Conservation (phyloP, 2,329 filamentous ascomycete genomes). For the Diaporthe nobilis region DNA sequence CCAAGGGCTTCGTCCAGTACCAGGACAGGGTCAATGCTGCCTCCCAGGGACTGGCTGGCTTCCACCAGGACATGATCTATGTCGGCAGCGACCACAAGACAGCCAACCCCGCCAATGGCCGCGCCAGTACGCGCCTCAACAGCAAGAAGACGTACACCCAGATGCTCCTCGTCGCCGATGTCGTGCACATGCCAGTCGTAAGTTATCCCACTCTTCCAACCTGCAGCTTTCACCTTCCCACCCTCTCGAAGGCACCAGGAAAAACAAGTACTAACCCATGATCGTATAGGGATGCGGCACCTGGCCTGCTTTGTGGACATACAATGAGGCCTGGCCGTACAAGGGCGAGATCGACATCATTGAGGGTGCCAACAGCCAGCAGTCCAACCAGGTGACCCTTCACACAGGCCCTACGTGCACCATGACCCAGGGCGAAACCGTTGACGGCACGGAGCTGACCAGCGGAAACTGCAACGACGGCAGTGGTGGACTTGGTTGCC, state of each 20-base stretch:
- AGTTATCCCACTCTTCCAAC: not conserved
- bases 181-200: constrained; percentile 79
- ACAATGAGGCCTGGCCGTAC: constrained; percentile 79
- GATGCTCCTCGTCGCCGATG: constrained; percentile 80
- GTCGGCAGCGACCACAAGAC: constrained; percentile 79
- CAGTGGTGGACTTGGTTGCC: constrained; percentile 70
- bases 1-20: constrained; percentile 81
- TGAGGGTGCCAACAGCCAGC: constrained; percentile 79
- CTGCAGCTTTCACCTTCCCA: not conserved
- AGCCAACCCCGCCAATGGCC: constrained; percentile 68
- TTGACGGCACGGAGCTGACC: constrained; percentile 58
- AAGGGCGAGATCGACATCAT: constrained; percentile 85
- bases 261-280: not conserved
- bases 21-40: constrained; percentile 71
- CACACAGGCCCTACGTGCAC: constrained; percentile 75
- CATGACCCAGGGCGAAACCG: constrained; percentile 64
- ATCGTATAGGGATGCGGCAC: constrained; percentile 70
- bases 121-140: constrained; percentile 78
- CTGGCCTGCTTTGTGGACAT: constrained; percentile 82
- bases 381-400: constrained; percentile 74
- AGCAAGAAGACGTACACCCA: constrained; percentile 77
- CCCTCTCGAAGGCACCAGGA: not conserved
- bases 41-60: constrained; percentile 69
- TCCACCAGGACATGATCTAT: constrained; percentile 69
- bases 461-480: constrained; percentile 69